Evolutionary conservation across 2,329 filamentous ascomycete species (phyloP).

Genomic region (Penicillium vulpinum): DNA sequence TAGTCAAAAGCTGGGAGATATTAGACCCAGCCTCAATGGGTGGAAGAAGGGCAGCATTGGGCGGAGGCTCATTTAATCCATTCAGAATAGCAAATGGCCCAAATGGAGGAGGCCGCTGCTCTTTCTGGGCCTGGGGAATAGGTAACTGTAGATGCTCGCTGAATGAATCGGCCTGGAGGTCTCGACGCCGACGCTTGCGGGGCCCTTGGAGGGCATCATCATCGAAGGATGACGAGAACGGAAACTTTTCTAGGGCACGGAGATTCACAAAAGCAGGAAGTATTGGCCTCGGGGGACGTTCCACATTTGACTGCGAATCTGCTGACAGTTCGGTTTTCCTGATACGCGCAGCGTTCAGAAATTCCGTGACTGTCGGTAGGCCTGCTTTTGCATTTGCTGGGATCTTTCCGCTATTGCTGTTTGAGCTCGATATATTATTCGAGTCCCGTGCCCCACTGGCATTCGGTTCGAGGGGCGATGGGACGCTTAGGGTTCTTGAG

Average conservation of each 20-base stretch:
- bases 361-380: constrained; percentile 38
- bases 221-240: constrained; percentile 42
- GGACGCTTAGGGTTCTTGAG: constrained; percentile 42
- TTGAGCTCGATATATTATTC: constrained; percentile 30
- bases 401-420: constrained; percentile 28
- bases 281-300: constrained; percentile 42
- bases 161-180: constrained; percentile 43
- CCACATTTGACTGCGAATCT: constrained; percentile 34
- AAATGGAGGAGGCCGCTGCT: constrained; percentile 46
- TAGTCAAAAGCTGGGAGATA: constrained; percentile 39
- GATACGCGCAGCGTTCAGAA: constrained; percentile 38
- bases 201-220: constrained; percentile 35
- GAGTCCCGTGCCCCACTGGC: constrained; percentile 37
- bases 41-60: constrained; percentile 61
- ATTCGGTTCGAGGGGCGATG: constrained; percentile 49
- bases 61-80: constrained; percentile 64
- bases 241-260: constrained; percentile 48
- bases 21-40: constrained; percentile 56
- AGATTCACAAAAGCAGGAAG: constrained; percentile 50
- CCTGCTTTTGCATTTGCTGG: constrained; percentile 31
- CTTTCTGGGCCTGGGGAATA: constrained; percentile 49
- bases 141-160: constrained; percentile 50
- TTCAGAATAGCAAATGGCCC: constrained; percentile 54
- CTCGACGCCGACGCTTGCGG: constrained; percentile 47
- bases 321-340: constrained; percentile 36